phyloP scores from a whole-genome alignment of 2,329 filamentous ascomycete species.

The Dothistroma septosporum region DNA sequence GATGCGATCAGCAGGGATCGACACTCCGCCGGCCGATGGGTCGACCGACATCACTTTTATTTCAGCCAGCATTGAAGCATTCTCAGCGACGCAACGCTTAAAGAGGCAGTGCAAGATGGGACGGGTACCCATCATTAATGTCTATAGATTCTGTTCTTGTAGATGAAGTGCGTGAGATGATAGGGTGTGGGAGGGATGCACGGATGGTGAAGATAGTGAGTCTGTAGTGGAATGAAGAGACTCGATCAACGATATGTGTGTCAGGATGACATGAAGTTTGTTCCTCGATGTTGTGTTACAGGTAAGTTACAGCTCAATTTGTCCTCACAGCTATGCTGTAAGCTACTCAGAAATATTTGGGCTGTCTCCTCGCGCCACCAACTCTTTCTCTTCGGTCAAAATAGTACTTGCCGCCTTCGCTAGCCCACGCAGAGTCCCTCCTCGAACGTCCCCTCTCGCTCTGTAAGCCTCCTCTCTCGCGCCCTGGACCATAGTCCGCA shows the following conservation, averaged over 20 bases:
- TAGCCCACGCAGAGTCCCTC: background rate
- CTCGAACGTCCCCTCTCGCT: background rate
- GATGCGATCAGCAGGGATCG: background rate
- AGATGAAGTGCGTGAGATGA: background rate
- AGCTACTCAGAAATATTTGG: background rate
- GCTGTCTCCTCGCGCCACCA: background rate
- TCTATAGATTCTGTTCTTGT: slow-evolving; percentile 10
- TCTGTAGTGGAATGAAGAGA: background rate
- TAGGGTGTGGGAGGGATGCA: background rate
- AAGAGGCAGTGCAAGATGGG: background rate
- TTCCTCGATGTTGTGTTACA: background rate
- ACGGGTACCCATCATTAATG: slow-evolving; percentile 9
- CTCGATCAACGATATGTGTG: background rate
- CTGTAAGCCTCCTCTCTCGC: background rate
- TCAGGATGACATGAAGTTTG: background rate
- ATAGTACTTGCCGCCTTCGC: background rate
- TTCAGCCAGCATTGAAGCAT: background rate
- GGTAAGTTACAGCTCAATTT: background rate
- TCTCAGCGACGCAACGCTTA: background rate
- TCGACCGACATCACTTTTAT: background rate
- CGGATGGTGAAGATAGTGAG: background rate
- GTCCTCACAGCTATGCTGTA: background rate
- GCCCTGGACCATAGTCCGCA: background rate
- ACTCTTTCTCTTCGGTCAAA: background rate
- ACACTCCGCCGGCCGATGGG: slow-evolving; percentile 3